These are phyloP conservation scores for Paraconiothyrium sp. DNA, from an alignment of 2,329 filamentous ascomycete genomes.

Conservation along the genomic window DNA sequence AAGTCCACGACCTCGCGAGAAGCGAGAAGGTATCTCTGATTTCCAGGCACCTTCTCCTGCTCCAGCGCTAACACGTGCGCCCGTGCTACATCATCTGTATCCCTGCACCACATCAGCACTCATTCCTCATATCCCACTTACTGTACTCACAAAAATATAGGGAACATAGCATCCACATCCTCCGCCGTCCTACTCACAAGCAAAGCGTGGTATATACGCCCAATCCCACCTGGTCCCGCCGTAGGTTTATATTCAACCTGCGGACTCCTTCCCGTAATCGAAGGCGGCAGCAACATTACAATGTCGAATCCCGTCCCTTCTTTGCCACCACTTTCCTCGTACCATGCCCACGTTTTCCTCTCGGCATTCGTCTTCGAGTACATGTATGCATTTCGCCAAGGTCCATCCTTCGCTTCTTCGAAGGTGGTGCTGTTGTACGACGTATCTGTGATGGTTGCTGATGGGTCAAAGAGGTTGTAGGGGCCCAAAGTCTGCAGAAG, in stretches of 20 bases:
- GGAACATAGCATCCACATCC: conserved; percentile 17
- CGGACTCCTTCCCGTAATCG: conserved; percentile 25
- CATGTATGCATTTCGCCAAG: conserved; percentile 19
- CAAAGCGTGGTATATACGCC: conserved; percentile 15
- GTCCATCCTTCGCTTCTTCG: conserved; percentile 15
- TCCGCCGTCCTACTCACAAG: conserved; percentile 9
- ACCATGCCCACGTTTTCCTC: conserved; percentile 25
- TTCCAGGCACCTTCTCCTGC: conserved; percentile 21
- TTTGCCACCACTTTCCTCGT: conserved; percentile 19
- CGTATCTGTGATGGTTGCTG: conserved; percentile 19
- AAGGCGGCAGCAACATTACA: conserved; percentile 23
- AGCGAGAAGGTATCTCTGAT: conserved; percentile 25
- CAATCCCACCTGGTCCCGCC: conserved; percentile 20
- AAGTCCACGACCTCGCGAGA: conserved; percentile 14
- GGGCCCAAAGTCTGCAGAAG: conserved; percentile 17
- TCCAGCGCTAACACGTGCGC: conserved; percentile 24
- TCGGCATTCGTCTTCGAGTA: conserved; percentile 29
- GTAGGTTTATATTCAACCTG: conserved; percentile 19
- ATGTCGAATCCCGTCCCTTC: conserved; percentile 21
- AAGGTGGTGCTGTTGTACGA: conserved; percentile 22
- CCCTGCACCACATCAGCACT: conserved; percentile 17
- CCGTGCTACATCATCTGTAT: conserved; percentile 27
- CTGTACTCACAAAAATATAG: conserved; percentile 25
- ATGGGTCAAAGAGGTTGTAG: conserved; percentile 10
- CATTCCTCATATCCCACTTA: not conserved